Evolutionary conservation across 2,329 filamentous ascomycete genomes (phyloP).

Genomic region (Graphiopsis chlorocephala): DNA sequence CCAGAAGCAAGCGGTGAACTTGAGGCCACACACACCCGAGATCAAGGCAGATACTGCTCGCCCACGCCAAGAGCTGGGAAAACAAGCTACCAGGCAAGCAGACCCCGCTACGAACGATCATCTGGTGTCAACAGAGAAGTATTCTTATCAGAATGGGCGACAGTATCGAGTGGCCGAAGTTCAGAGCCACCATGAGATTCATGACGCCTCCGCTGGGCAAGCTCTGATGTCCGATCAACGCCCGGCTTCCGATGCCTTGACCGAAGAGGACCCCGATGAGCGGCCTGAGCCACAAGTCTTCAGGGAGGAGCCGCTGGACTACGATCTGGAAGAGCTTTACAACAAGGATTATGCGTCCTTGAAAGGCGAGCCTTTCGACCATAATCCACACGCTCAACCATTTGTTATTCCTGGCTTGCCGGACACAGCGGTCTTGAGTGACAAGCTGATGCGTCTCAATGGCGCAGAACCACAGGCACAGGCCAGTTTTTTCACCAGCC

Average conservation of each 20-base stretch:
- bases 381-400: constrained; percentile 22
- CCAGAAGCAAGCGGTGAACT: not conserved
- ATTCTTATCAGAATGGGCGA: not conserved
- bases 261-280: not conserved
- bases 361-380: constrained; percentile 30
- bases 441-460: constrained; percentile 23
- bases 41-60: not conserved
- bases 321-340: constrained; percentile 25
- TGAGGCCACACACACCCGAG: not conserved
- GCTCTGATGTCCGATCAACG: not conserved
- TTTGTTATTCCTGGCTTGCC: constrained; percentile 16
- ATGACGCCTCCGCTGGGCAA: not conserved
- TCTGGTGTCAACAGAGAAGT: not conserved
- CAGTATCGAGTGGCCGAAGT: not conserved
- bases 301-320: constrained; percentile 26
- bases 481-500: constrained; percentile 49
- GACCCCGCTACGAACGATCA: not conserved
- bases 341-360: constrained; percentile 29
- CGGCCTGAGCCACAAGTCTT: not conserved
- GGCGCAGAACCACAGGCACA: constrained; percentile 36
- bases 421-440: constrained; percentile 20
- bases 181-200: not conserved
- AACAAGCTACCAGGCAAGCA: not conserved
- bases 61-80: not conserved
- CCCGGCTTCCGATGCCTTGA: not conserved